Percentiles rank a stretch among this genome's conserved stretches.
These are phyloP conservation scores for Coffea eugenioides DNA, from an alignment of 257 asterid genomes.

Conservation along the genomic window DNA sequence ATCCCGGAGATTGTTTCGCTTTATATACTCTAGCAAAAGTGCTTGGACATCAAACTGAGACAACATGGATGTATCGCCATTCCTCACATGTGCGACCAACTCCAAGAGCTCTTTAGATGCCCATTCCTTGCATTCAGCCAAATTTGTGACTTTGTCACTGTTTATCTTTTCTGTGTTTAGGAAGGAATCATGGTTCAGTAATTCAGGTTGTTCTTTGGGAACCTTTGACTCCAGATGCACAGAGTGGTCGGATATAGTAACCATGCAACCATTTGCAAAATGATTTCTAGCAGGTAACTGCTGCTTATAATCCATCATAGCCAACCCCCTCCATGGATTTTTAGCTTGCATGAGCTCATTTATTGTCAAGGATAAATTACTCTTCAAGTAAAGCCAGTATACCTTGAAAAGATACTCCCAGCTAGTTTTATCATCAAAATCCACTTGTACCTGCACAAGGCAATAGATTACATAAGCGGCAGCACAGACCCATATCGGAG, in stretches of 20 bases:
- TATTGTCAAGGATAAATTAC: conserved; percentile 55
- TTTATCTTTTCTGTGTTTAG: conserved; percentile 27
- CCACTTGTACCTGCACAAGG: conserved; percentile 63
- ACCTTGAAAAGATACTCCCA: conserved; percentile 96
- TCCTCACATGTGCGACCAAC: conserved; percentile 69
- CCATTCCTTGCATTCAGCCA: conserved; percentile 47
- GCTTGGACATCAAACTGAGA: conserved; percentile 68
- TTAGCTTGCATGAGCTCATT: conserved; percentile 69
- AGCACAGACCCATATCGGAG: not conserved
- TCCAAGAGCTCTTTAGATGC: conserved; percentile 73
- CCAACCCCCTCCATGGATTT: conserved; percentile 47
- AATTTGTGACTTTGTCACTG: conserved; percentile 17
- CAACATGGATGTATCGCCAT: conserved; percentile 61
- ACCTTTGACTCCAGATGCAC: conserved; percentile 40
- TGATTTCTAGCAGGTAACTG: conserved; percentile 24
- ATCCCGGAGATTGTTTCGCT: conserved; percentile 69
- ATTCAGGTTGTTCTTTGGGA: conserved; percentile 16
- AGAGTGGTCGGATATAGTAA: conserved; percentile 25
- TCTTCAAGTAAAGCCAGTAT: conserved; percentile 73
- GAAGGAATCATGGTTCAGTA: conserved; percentile 11
- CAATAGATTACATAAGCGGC: conserved; percentile 2
- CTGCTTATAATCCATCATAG: conserved; percentile 35
- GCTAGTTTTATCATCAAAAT: conserved; percentile 82
- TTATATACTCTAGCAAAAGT: conserved; percentile 62
- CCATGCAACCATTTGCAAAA: conserved; percentile 32